Conservation (phyloP, 2,329 filamentous ascomycete species). For the Aspergillus oerlinghausenensis region DNA sequence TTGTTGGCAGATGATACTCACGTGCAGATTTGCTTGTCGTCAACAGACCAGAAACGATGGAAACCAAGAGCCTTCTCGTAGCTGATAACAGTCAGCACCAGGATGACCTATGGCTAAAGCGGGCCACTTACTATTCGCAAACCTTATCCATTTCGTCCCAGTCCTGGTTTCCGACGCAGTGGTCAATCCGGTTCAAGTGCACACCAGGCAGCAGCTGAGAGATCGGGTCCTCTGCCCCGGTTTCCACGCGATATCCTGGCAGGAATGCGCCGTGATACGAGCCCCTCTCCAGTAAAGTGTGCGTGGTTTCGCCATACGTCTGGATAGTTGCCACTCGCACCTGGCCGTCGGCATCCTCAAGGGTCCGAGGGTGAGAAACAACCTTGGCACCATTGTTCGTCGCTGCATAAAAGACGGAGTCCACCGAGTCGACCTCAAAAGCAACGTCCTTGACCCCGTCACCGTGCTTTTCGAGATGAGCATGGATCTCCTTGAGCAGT, state of each 20-base stretch:
- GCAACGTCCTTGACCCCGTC: conserved; percentile 94
- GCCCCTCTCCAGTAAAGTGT: conserved; percentile 75
- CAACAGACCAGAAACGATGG: conserved; percentile 96
- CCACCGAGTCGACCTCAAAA: conserved; percentile 88
- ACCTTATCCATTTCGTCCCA: conserved; percentile 78
- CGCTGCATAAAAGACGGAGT: conserved; percentile 71
- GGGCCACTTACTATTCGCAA: conserved; percentile 52
- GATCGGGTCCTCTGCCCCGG: conserved; percentile 45
- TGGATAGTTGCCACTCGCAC: conserved; percentile 74
- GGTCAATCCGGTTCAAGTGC: conserved; percentile 73
- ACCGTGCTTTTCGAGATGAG: conserved; percentile 79
- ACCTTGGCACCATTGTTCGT: conserved; percentile 48
- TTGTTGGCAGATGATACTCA: conserved; percentile 17
- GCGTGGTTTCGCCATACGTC: conserved; percentile 93
- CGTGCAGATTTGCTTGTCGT: conserved; percentile 85
- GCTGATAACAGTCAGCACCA: conserved; percentile 34
- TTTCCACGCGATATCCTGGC: conserved; percentile 67
- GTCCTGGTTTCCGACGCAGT: conserved; percentile 96
- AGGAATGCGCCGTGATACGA: conserved; percentile 73
- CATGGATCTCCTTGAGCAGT: conserved; percentile 70
- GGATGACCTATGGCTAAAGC: background rate
- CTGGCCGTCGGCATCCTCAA: conserved; percentile 57
- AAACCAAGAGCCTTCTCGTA: conserved; percentile 89
- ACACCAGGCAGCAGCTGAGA: conserved; percentile 56
- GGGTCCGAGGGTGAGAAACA: conserved; percentile 51